A percentile compares a stretch with the other conserved stretches of the same genome.
Evolutionary conservation across 1,139 yeast genomes (phyloP).

Genomic region (Arxiozyma slooffiae): DNA sequence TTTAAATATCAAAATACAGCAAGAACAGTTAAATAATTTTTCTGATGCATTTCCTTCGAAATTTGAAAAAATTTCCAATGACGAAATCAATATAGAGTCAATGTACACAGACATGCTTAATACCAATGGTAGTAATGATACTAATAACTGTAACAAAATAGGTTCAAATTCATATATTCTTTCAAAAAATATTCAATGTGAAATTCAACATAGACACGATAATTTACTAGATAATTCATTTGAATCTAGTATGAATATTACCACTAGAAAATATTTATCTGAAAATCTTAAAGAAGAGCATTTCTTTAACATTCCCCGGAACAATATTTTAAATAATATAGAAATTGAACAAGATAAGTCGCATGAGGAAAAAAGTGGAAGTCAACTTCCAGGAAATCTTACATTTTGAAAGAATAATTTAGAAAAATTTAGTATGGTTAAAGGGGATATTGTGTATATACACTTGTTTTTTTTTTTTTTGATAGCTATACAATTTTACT

Average conservation of each 20-base stretch:
- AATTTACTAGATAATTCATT: conserved; percentile 1
- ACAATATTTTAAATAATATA: not conserved
- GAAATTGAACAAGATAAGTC: not conserved
- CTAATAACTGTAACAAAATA: not conserved
- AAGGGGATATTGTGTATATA: not conserved
- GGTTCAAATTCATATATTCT: not conserved
- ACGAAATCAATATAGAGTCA: not conserved
- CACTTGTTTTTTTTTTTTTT: too few relatives aligned
- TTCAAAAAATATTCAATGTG: not conserved
- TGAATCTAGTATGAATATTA: conserved; percentile 4
- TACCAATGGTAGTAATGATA: not conserved
- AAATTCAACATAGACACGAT: conserved; percentile 1
- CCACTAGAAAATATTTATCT: conserved; percentile 5
- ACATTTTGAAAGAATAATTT: conserved; percentile 6
- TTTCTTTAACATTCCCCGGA: not conserved
- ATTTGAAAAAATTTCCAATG: not conserved
- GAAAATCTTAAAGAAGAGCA: not conserved
- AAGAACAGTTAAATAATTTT: not conserved
- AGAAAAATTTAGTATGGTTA: not conserved
- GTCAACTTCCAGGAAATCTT: conserved; percentile 6
- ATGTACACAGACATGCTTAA: not conserved
- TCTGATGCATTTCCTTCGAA: not conserved
- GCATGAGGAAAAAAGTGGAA: not conserved
- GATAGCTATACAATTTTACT: not conserved
- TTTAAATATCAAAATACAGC: not conserved